phyloP scores from a whole-genome alignment of 768 basidiomycete genomes.

The Russula emetica region DNA sequence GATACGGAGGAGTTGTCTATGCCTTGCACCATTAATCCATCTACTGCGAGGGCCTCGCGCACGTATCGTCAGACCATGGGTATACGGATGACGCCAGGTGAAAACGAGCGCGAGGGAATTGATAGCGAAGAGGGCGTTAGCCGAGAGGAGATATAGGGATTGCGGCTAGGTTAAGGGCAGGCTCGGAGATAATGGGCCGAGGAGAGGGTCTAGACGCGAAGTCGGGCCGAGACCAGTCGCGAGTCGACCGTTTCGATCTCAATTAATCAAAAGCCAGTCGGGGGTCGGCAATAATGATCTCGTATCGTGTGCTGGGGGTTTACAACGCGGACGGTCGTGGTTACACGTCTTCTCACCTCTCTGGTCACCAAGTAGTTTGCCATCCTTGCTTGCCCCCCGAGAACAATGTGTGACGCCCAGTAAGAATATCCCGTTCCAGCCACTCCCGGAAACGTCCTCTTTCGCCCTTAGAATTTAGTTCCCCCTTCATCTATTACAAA shows the following conservation, averaged over 20 bases:
- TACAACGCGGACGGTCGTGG: background rate
- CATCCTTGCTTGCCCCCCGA: background rate
- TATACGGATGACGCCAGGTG: conserved; percentile 10
- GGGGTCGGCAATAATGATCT: conserved; percentile 1
- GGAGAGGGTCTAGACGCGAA: conserved; percentile 1
- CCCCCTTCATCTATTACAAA: conserved; percentile 15
- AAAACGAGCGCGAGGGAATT: conserved; percentile 26
- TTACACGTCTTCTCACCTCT: background rate
- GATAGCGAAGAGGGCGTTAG: background rate
- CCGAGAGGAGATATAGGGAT: conserved; percentile 21
- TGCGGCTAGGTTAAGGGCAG: conserved; percentile 18
- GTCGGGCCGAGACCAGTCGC: conserved; percentile 17
- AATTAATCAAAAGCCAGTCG: conserved; percentile 3
- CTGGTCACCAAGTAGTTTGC: background rate
- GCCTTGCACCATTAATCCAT: conserved; percentile 30
- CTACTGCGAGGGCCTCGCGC: conserved; percentile 30
- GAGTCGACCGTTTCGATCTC: conserved; percentile 6
- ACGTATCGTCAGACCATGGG: conserved; percentile 21
- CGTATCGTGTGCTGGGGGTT: background rate
- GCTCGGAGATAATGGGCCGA: conserved; percentile 10
- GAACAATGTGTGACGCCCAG: background rate
- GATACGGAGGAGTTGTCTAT: conserved; percentile 30
- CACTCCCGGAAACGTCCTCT: conserved; percentile 4
- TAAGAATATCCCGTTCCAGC: background rate
- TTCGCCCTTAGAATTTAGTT: conserved; percentile 12